Evolutionary conservation across 2,329 filamentous ascomycete species (phyloP), one percentile per base, ranked within the genome.

Genomic region (Penicillium sp.): DNA sequence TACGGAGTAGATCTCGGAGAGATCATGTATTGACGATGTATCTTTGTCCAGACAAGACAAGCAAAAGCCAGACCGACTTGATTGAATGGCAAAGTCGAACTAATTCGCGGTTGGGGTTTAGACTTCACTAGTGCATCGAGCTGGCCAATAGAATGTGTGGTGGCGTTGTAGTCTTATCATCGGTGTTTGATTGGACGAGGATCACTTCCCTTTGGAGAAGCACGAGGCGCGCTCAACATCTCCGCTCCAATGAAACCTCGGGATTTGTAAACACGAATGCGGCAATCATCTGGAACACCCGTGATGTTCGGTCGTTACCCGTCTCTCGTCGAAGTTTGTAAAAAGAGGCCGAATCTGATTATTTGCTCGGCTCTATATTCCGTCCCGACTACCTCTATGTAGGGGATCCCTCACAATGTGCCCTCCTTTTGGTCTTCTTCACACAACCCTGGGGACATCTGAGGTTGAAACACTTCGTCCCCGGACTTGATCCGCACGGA

Each of bases 161-260:
- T 55, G 57, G 58, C 58, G 58, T 53, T 47, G 18, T 18, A 23
- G 31, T 39, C 58, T 60, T 61, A 61, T 61, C 58, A 39, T 13
- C 2, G 13, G 2, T 0, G 0, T 0, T 1, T 55, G 39, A 61
- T 61, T 61, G 58, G 58, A 7, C 15, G 3, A 2, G 3, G 5
- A 13, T 9, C 20, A 9, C 8, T 25, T 27, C 38, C 38, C 23
- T 12, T 27, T 40, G 12, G 23, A 24, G 38, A 23, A 33, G 10
- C 32, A 28, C 23, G n/a, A 23, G 20, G 13, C 33, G 23, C 29
- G 18, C 13, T 15, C 4, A 8, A 4, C 13, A 18, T 25, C 13
- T 33, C 8, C 40, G 9, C 6, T 10, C 52, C 48, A 53, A 53
- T 50, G 23, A 44, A 3, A 1, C 3, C 0, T 1, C n/a, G 6